Evolutionary conservation across 1,139 yeast genomes (phyloP).

Genomic region (Petasospora rhodanensis): DNA sequence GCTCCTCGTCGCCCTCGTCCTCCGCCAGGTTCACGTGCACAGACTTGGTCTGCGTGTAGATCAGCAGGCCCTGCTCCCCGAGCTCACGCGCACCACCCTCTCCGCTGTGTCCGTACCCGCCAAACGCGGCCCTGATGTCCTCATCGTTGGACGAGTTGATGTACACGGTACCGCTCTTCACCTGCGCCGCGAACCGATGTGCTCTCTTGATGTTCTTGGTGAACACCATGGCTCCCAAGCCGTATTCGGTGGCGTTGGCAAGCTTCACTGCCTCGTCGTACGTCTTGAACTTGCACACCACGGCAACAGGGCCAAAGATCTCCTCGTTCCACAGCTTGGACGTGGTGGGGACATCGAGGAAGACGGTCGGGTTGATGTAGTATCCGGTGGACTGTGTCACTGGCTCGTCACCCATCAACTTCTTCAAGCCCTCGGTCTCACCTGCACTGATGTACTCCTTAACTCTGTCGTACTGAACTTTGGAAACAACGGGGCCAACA

Average conservation of each 20-base stretch:
- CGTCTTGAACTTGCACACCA: conserved; percentile 52
- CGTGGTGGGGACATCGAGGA: conserved; percentile 52
- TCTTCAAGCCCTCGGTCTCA: conserved; percentile 43
- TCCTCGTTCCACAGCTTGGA: conserved; percentile 63
- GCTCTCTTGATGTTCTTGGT: conserved; percentile 55
- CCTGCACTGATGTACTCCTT: conserved; percentile 61
- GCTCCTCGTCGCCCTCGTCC: conserved; percentile 15
- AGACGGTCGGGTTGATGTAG: conserved; percentile 65
- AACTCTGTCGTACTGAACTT: conserved; percentile 48
- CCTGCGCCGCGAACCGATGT: conserved; percentile 55
- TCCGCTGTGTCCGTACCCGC: conserved; percentile 68
- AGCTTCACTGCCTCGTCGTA: conserved; percentile 60
- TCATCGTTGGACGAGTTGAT: conserved; percentile 63
- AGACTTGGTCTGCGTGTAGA: conserved; percentile 57
- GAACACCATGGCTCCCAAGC: conserved; percentile 73
- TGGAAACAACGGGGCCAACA: conserved; percentile 78
- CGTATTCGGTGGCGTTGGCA: conserved; percentile 63
- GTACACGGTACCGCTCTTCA: conserved; percentile 68
- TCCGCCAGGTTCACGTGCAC: conserved; percentile 29
- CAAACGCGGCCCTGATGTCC: conserved; percentile 66
- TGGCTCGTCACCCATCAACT: conserved; percentile 37
- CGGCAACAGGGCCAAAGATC: conserved; percentile 64
- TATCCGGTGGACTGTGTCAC: conserved; percentile 38
- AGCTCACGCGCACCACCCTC: conserved; percentile 74
- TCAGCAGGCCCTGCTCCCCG: conserved; percentile 61